These are phyloP conservation scores for Arabis hirsuta DNA, from an alignment of 345 rosid genomes.

Conservation along the genomic window DNA sequence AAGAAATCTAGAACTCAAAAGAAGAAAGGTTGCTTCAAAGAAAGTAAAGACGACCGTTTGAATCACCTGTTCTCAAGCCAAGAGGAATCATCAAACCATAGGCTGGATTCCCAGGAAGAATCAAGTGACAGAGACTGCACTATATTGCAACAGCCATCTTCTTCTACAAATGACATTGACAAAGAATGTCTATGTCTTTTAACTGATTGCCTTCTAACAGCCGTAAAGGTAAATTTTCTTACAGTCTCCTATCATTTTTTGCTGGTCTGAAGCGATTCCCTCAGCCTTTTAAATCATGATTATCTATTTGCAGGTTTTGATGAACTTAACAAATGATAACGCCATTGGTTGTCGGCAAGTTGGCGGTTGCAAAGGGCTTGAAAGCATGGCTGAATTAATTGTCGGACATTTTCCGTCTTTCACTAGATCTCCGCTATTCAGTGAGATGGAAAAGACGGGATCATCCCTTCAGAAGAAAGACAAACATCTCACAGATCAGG, in stretches of 20 bases:
- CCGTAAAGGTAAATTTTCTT: conserved; percentile 71
- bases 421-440: conserved; percentile 49
- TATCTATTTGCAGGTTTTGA: conserved; percentile 70
- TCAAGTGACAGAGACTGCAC: conserved; percentile 48
- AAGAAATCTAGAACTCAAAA: conserved; percentile 51
- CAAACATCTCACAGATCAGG: conserved; percentile 80
- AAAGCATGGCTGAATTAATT: conserved; percentile 80
- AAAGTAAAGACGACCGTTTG: conserved; percentile 49
- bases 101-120: conserved; percentile 49
- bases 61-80: conserved; percentile 51
- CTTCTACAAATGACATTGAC: conserved; percentile 49
- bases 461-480: conserved; percentile 53
- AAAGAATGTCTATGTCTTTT: conserved; percentile 67
- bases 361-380: conserved; percentile 84
- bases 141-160: conserved; percentile 49
- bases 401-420: conserved; percentile 84
- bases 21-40: conserved; percentile 46
- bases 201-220: conserved; percentile 89
- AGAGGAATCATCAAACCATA: conserved; percentile 57
- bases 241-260: conserved; percentile 5
- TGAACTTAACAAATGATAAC: conserved; percentile 96
- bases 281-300: not conserved
- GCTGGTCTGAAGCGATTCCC: conserved; percentile 5
- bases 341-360: conserved; percentile 88
- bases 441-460: conserved; percentile 49